Evolutionary conservation across 371 early-diverging fungal species (phyloP).

Genomic region (Apophysomyces elegans): DNA sequence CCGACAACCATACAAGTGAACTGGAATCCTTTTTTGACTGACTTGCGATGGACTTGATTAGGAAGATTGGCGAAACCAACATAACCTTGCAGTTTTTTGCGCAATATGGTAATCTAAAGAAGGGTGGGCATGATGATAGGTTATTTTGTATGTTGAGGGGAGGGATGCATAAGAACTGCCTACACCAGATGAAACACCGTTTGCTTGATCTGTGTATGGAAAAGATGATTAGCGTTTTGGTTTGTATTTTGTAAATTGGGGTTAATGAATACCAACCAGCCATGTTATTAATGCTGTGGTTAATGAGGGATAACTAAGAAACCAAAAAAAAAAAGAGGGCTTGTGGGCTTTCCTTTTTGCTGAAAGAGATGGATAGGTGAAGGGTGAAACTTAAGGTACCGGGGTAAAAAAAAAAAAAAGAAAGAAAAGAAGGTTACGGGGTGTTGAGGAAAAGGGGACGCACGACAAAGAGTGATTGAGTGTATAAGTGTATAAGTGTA

Average conservation of each 20-base stretch:
- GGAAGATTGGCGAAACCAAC: slow-evolving; percentile 99
- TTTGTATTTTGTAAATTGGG: neutral
- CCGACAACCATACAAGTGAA: slow-evolving; percentile 98
- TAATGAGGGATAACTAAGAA: slow-evolving; percentile 1
- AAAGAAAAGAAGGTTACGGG: slow-evolving; percentile 14
- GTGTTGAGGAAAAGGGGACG: slow-evolving; percentile 8
- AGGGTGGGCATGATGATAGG: neutral
- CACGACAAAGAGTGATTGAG: neutral
- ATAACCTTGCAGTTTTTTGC: slow-evolving; percentile 88
- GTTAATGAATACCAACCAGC: slow-evolving; percentile 3
- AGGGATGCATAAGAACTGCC: slow-evolving; percentile 8
- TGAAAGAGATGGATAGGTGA: neutral
- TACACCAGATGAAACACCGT: slow-evolving; percentile 40
- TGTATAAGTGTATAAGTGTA: neutral
- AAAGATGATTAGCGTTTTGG: neutral
- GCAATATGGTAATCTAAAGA: slow-evolving; percentile 49
- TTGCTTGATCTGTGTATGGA: slow-evolving; percentile 31
- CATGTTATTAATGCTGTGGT: neutral
- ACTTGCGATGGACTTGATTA: slow-evolving; percentile 98
- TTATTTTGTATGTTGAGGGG: neutral
- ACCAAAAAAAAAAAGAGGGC: neutral
- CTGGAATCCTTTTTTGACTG: slow-evolving; percentile 99
- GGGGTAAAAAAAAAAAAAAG: slow-evolving; percentile 17
- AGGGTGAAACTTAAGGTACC: neutral
- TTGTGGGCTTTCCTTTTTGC: neutral